Base-by-base conservation (phyloP, 352 stramenopile species). In the Globisporangium barbulae region DNA sequence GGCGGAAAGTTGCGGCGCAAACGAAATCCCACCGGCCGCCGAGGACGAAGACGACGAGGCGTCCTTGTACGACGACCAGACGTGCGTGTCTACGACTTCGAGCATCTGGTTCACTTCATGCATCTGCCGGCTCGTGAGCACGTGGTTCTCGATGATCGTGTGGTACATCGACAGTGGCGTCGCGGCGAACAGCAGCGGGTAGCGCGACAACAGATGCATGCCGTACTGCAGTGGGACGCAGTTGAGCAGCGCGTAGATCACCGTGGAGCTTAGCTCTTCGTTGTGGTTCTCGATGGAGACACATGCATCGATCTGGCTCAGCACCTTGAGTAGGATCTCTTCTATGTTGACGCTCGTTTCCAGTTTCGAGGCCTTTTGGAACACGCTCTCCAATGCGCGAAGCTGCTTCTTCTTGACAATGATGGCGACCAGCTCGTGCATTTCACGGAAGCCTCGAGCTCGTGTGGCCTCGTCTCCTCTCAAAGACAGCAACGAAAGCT, bases 61-160 rank as follows among this genome's bases (percentile, higher is more conserved):
- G 57, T 91, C 74, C 50, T 93, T 89, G 60, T 90, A 93, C 2
- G 85, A 83, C 17, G 78, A 75, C 85, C 88, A 96, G 2, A 91
- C 75, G 31, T 92, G 87, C 4, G 85, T 91, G 57, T 94, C 85
- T 35, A 94, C 82, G 33, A 81, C 79, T 62, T 96, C 88, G 21
- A 96, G 71, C 67, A 93, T 88, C 41, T 82, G 78, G 35, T 77
- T 69, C 17, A 93, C 74, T 52, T 92, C 78, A 52, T 88, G 62
- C 9, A 80, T 76, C 58, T 93, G 84, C 22, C 77, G 79, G 53
- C 89, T 72, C 17, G 69, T 88, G 1, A 96, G 72, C 10, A 87
- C 73, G 59, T 91, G 76, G 8, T 77, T 76, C 60, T 91, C 83
- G 17, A 95, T 72, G 55, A 93, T 89, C 15, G 78, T 87, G 65